These are phyloP conservation scores for Fagus crenata DNA, from an alignment of 306 rosid species.

Conservation along the genomic window DNA sequence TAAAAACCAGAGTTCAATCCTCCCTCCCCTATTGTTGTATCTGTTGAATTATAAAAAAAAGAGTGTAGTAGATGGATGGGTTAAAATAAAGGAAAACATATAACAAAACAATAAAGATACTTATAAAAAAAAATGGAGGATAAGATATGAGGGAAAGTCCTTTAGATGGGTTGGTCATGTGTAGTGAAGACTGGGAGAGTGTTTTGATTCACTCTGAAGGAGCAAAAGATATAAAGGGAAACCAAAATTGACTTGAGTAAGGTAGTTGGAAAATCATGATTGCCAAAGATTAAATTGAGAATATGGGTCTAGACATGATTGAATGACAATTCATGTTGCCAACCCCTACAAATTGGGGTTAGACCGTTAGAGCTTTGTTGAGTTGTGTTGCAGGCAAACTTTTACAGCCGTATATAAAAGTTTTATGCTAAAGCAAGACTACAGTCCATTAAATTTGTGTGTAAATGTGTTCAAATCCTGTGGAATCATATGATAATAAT, in stretches of 20 bases:
- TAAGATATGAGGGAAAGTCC: background rate
- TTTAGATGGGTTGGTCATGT: background rate
- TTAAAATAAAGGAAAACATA: background rate
- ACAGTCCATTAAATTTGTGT: background rate
- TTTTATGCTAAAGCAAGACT: background rate
- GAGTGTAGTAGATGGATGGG: background rate
- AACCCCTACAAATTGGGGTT: background rate
- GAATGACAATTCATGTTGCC: background rate
- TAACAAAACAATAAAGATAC: background rate
- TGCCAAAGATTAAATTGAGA: background rate
- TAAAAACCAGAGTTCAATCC: too few species aligned
- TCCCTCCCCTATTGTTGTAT: conserved; percentile 21
- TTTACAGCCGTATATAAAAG: background rate
- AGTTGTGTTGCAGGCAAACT: background rate
- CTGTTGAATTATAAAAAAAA: conserved; percentile 16
- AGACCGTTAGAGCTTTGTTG: background rate
- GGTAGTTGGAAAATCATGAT: background rate
- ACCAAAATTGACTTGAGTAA: background rate
- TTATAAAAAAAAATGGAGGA: background rate
- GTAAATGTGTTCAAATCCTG: background rate
- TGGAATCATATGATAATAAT: conserved; percentile 4
- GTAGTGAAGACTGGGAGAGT: background rate
- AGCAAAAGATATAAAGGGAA: background rate
- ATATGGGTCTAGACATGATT: background rate
- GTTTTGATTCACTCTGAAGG: background rate